Evolutionary conservation across 2,329 filamentous ascomycete species (phyloP).

Genomic region (Penicillium brasilianum): DNA sequence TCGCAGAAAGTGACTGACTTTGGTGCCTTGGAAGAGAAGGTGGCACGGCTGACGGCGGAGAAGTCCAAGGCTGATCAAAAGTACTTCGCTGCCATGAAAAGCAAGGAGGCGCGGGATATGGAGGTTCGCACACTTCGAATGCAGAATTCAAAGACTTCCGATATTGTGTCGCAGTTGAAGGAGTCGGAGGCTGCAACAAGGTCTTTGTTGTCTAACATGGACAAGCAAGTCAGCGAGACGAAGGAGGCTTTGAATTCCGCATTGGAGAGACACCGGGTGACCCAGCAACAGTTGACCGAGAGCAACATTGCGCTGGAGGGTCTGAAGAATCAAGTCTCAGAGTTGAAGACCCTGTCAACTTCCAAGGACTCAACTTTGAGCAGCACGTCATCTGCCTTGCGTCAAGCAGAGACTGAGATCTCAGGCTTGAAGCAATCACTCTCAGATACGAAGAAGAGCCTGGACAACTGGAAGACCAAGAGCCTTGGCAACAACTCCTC

Average conservation of each 20-base stretch:
- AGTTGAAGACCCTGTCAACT: conserved; percentile 75
- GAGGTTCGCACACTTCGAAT: conserved; percentile 79
- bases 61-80: conserved; percentile 98
- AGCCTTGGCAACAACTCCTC: conserved; percentile 78
- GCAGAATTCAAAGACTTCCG: conserved; percentile 87
- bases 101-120: conserved; percentile 80
- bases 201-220: conserved; percentile 77
- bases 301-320: conserved; percentile 71
- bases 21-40: conserved; percentile 74
- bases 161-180: conserved; percentile 92
- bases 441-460: conserved; percentile 78
- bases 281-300: conserved; percentile 75
- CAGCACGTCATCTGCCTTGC: conserved; percentile 65
- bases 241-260: conserved; percentile 77
- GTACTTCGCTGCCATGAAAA: conserved; percentile 94
- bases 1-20: conserved; percentile 86
- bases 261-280: conserved; percentile 72
- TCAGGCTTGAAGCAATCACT: conserved; percentile 80
- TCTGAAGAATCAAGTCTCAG: conserved; percentile 74
- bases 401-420: conserved; percentile 70
- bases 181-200: conserved; percentile 81
- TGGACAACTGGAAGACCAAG: conserved; percentile 85
- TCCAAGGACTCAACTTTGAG: conserved; percentile 73
- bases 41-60: conserved; percentile 75
- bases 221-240: conserved; percentile 86